Conservation (phyloP, 2,329 filamentous ascomycete genomes). For the Alternaria metachromatica region DNA sequence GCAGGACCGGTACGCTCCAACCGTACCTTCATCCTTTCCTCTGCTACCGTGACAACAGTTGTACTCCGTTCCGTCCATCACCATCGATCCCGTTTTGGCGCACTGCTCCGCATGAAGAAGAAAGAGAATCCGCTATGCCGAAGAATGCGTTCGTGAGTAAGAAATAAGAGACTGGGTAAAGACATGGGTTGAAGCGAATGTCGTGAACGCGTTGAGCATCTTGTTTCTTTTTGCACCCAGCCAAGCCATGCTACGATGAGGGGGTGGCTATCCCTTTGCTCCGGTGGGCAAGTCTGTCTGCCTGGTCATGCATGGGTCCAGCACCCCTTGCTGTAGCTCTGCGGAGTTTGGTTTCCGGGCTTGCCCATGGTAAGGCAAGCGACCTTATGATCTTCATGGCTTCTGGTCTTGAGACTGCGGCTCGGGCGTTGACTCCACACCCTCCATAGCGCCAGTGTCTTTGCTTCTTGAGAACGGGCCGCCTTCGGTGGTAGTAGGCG, state of each 20-base stretch:
- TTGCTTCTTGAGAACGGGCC: slow-evolving; percentile 24
- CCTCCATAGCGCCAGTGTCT: slow-evolving; percentile 37
- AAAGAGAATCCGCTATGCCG: not conserved
- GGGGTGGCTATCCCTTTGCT: not conserved
- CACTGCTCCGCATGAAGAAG: not conserved
- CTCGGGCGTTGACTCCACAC: slow-evolving; percentile 26
- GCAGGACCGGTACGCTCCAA: not conserved
- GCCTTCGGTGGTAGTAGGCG: slow-evolving; percentile 41
- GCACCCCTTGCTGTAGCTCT: not conserved
- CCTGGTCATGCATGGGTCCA: not conserved
- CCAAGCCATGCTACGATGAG: not conserved
- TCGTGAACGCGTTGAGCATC: not conserved
- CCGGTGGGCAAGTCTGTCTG: not conserved
- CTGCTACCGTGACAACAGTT: not conserved
- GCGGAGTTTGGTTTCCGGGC: not conserved
- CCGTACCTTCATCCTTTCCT: not conserved
- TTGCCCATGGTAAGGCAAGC: not conserved
- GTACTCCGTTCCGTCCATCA: not conserved
- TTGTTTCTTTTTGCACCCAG: not conserved
- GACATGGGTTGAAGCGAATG: slow-evolving; percentile 1
- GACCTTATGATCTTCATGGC: slow-evolving; percentile 10
- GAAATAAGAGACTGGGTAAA: not conserved
- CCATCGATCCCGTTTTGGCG: not conserved
- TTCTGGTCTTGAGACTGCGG: slow-evolving; percentile 18
- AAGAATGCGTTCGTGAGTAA: not conserved